Evolutionary conservation across 2,329 filamentous ascomycete species (phyloP).

Genomic region (Alternaria arbusti): DNA sequence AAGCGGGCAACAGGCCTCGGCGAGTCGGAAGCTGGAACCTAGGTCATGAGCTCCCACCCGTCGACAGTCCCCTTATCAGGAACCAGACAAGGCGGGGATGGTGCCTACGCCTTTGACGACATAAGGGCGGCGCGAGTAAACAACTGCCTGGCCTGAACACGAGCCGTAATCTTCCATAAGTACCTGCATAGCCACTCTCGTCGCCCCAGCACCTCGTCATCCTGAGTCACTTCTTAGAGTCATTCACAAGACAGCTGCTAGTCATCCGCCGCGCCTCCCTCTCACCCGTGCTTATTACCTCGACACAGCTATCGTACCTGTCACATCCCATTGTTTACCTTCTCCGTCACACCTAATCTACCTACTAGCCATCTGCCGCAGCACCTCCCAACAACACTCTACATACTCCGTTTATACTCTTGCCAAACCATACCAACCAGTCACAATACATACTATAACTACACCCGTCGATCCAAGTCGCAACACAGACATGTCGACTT

Average conservation of each 20-base stretch:
- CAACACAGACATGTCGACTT: constrained; percentile 50
- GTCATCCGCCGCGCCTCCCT: constrained; percentile 40
- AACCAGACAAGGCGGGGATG: constrained; percentile 30
- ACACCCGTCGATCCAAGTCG: constrained; percentile 10
- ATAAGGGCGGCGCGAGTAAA: constrained; percentile 31
- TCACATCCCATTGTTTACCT: constrained; percentile 12
- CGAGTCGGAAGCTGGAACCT: constrained; percentile 31
- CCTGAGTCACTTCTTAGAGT: constrained; percentile 46
- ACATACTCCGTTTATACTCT: neutral
- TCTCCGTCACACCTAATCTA: constrained; percentile 23
- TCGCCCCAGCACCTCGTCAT: constrained; percentile 19
- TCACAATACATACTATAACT: neutral
- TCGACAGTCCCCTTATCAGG: constrained; percentile 36
- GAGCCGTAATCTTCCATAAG: constrained; percentile 19
- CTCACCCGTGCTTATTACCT: constrained; percentile 33
- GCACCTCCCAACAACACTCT: neutral
- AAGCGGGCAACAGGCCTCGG: constrained; percentile 36
- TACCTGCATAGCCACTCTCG: constrained; percentile 40
- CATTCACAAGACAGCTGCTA: constrained; percentile 42
- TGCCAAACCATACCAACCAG: neutral
- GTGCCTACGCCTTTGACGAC: constrained; percentile 33
- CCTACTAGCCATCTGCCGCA: constrained; percentile 16
- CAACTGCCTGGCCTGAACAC: constrained; percentile 29
- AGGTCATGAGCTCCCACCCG: constrained; percentile 32
- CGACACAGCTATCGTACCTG: constrained; percentile 12